phyloP scores from a whole-genome alignment of 2,329 filamentous ascomycete species.

The Ophiostoma perfectum region DNA sequence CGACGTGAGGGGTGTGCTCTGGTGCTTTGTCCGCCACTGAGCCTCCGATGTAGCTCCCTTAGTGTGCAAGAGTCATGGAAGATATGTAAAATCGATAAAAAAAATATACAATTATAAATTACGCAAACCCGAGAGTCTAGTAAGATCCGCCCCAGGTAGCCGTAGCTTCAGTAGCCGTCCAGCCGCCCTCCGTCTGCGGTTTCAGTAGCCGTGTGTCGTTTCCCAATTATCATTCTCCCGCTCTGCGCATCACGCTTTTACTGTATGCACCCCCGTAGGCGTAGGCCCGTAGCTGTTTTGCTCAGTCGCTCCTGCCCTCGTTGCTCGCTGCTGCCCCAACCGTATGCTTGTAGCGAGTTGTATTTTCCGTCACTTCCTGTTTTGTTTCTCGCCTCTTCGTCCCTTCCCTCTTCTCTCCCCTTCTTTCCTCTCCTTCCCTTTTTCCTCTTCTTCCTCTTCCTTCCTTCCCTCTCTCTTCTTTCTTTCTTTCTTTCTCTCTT shows the following conservation, averaged over 20 bases:
- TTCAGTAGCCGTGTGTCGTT: slow-evolving; percentile 14
- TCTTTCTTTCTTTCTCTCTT: slow-evolving; percentile 13
- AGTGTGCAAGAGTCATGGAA: slow-evolving; percentile 15
- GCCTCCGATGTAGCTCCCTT: slow-evolving; percentile 22
- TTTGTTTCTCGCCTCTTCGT: slow-evolving; percentile 11
- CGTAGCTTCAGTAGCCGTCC: slow-evolving; percentile 12
- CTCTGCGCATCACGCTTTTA: not conserved
- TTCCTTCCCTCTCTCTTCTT: not conserved
- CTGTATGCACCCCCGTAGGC: not conserved
- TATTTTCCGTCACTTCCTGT: slow-evolving; percentile 3
- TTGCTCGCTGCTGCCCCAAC: not conserved
- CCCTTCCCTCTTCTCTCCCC: not conserved
- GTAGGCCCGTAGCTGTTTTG: not conserved
- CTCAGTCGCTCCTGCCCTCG: no score
- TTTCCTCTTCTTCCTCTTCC: not conserved
- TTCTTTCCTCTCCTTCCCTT: slow-evolving; percentile 9
- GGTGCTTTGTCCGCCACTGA: slow-evolving; percentile 7
- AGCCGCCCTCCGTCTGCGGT: not conserved
- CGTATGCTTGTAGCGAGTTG: not conserved
- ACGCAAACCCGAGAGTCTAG: not conserved
- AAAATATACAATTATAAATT: not conserved
- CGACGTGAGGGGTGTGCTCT: not conserved
- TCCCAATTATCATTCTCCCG: not conserved
- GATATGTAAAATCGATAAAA: slow-evolving; percentile 7
- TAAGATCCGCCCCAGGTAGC: slow-evolving; percentile 7